Percentiles rank a stretch among this genome's conserved stretches.
Evolutionary conservation across 1,284 basidiomycete genomes (phyloP).

Genomic region (Anthracocystis setariae): DNA sequence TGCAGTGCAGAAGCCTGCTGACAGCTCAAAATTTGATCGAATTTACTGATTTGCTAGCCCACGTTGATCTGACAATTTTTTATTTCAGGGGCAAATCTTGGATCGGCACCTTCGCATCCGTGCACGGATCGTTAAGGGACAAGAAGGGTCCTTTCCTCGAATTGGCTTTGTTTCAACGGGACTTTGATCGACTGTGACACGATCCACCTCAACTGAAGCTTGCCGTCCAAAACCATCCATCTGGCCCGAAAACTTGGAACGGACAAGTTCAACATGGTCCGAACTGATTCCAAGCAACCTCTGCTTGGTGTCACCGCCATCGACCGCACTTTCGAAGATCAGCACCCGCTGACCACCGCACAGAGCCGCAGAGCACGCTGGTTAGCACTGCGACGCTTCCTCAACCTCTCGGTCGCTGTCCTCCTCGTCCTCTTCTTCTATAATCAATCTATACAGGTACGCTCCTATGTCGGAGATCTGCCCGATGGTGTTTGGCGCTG

Average conservation of each 20-base stretch:
- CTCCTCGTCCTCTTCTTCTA: constrained; percentile 14
- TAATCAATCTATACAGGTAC: background rate
- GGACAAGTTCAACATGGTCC: constrained; percentile 7
- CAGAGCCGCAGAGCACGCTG: background rate
- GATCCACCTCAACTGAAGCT: background rate
- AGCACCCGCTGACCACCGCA: background rate
- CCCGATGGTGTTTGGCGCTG: constrained; percentile 23
- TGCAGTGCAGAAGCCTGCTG: background rate
- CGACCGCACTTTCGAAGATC: background rate
- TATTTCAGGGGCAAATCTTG: background rate
- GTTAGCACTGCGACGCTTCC: constrained; percentile 1
- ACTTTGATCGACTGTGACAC: too few species aligned
- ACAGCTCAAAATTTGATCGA: background rate
- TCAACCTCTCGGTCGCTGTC: constrained; percentile 6
- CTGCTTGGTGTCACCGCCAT: constrained; percentile 7
- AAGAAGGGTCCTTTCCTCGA: constrained; percentile 16
- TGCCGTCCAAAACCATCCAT: background rate
- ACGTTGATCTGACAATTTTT: constrained; percentile 4
- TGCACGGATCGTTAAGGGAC: constrained; percentile 11
- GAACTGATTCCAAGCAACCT: constrained; percentile 16
- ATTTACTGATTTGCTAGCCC: background rate
- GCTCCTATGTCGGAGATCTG: constrained; percentile 18
- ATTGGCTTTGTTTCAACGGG: too few species aligned
- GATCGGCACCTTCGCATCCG: constrained; percentile 10
- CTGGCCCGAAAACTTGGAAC: background rate